Percentiles rank a stretch among this genome's conserved stretches.
Evolutionary conservation across 2,329 filamentous ascomycete genomes (phyloP).

Genomic region (Escovopsis sp.): DNA sequence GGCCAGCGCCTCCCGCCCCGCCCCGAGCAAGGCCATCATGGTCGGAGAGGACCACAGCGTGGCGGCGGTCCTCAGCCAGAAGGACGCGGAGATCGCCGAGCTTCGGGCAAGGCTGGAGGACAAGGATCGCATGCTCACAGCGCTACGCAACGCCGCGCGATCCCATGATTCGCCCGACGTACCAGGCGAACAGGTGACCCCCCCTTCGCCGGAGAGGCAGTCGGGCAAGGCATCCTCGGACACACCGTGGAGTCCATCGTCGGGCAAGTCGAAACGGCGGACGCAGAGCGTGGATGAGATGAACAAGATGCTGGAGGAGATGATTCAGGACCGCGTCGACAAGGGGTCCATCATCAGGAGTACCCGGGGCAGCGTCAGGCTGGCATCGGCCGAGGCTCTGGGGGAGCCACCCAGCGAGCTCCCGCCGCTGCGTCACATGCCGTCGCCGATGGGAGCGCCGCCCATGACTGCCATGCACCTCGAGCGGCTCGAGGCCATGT

Average conservation of each 20-base stretch:
- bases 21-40: slow-evolving; percentile 48
- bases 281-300: slow-evolving; percentile 74
- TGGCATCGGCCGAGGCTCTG: slow-evolving; percentile 28
- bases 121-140: slow-evolving; percentile 85
- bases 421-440: slow-evolving; percentile 25
- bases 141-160: slow-evolving; percentile 69
- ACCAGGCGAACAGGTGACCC: slow-evolving; percentile 18
- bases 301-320: slow-evolving; percentile 85
- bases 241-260: slow-evolving; percentile 11
- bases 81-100: slow-evolving; percentile 83
- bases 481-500: slow-evolving; percentile 1
- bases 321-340: slow-evolving; percentile 83
- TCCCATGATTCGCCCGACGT: slow-evolving; percentile 66
- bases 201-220: slow-evolving; percentile 8
- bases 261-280: slow-evolving; percentile 29
- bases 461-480: background rate
- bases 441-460: slow-evolving; percentile 13
- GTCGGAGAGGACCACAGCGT: slow-evolving; percentile 69
- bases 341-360: slow-evolving; percentile 55
- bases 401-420: slow-evolving; percentile 19
- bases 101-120: slow-evolving; percentile 81
- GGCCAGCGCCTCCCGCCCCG: slow-evolving; percentile 78
- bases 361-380: slow-evolving; percentile 48
- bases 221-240: slow-evolving; percentile 4
- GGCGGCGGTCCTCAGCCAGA: slow-evolving; percentile 61